Evolutionary conservation across 2,329 filamentous ascomycete species (phyloP), one percentile per base, ranked within the genome.

Genomic region (Penicillium sp.): DNA sequence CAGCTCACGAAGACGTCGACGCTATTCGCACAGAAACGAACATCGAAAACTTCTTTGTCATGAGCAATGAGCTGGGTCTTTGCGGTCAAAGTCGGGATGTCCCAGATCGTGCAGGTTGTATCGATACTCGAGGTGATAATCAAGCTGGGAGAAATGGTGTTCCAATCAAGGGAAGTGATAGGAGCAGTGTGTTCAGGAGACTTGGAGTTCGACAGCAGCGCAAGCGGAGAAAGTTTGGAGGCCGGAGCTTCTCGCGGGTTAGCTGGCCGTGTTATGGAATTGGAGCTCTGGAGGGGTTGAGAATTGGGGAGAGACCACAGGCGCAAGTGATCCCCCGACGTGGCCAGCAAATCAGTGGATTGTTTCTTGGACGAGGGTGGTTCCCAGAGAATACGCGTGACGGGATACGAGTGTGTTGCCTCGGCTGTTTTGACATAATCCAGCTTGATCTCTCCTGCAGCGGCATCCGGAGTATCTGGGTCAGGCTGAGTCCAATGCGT

Each of bases 71-170:
- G 75, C 65, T 98, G 93, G 2, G 93, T 98, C 71, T 98, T 98
- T 36, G 93, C 93, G 1, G 93, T 98, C 48, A 98, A 75, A 1
- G 93, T 96, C 3, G 93, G 93, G 40, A 98, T 98, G 64, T 98
- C 93, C 93, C 93, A 98, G 52, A 98, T 98, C 4, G 93, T 98
- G 70, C 93, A 98, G 4, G 93, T 98, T 1, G 93, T 98, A 62
- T 98, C 93, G 59, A 98, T 98, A 64, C 90, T 97, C 3, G 90
- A 96, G 1, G 93, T 98, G 59, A 98, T 98, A 61, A 98, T 98
- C 38, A 98, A 75, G 64, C 91, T 96, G 0, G 93, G 93, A 16
- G 89, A 95, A 36, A 98, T 84, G 2, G 87, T 94, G 60, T 98
- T 98, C 93, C 93, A 98, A 64, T 98, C 93, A 32, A 98, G 76